Base-by-base conservation (phyloP, 2,329 filamentous ascomycete genomes). In the Akanthomyces dipterigenus region DNA sequence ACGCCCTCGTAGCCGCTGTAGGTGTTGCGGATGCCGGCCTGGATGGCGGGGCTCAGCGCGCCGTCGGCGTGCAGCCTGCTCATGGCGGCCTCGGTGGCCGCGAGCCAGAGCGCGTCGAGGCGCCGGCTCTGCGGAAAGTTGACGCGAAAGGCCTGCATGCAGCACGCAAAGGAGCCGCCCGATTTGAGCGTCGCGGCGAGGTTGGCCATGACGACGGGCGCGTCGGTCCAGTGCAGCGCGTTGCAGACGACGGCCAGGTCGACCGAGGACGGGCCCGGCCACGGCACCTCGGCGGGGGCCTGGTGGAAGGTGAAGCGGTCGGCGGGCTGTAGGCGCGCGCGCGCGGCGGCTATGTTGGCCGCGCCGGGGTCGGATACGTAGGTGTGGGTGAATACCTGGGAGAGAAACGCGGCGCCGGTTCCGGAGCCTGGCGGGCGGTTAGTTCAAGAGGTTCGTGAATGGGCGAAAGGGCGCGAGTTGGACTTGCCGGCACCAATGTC, bases 351-450 rank as follows among this genome's bases (percentile, higher is more conserved):
- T 20, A 61, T 55, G 59, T 61, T 61, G 59, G 59, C 53, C 28
- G n/a, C 59, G 51, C 59, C 59, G 11, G 59, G 59, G 20, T 61
- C 59, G 59, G 59, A 61, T 11, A 61, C 59, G 51, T 61, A 61
- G n/a, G 46, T 56, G 51, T 61, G 59, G 7, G 31, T n/a, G 24
- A 61, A 61, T 34, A 56, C 22, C 12, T 55, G 59, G 8, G 59
- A 42, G 18, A 61, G 50, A 11, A 56, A 54, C 18, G 59, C 51
- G 36, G 59, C 59, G 42, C 59, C 59, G 22, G 59, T 56, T 3
- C 59, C 59, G 28, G 59, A 61, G 12, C 59, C 59, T 61, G 48
- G 3, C 3, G 6, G 5, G 26, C 1, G 3, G 34, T 51, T 9
- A 42, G 26, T 40, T 14, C 24, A 12, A 3, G 12, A 2, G 11